Conservation (phyloP, 306 rosid genomes). For the Vigna trinervia region DNA sequence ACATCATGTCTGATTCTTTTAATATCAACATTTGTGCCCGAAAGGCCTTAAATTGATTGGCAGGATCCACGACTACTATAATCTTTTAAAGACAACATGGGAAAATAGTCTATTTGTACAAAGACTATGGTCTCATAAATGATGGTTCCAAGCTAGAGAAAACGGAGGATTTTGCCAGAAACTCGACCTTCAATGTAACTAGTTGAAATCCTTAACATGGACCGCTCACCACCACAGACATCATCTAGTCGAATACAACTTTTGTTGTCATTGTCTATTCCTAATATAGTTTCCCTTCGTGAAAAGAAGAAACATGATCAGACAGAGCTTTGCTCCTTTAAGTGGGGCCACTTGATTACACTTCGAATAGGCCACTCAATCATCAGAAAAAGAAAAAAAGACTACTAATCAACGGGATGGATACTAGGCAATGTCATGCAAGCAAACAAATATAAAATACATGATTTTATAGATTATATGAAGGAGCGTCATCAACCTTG, state of each 20-base stretch:
- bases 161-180: background rate
- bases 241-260: no score
- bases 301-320: background rate
- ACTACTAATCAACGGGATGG: background rate
- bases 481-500: background rate
- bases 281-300: no score
- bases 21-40: no score
- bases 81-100: constrained; percentile 24
- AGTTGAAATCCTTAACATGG: background rate
- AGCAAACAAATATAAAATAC: background rate
- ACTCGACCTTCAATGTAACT: background rate
- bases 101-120: background rate
- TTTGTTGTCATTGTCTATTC: no score
- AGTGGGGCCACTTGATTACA: background rate
- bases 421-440: background rate
- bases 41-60: no score
- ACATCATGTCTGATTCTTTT: no score
- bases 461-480: constrained; percentile 4
- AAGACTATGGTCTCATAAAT: background rate
- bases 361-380: no score
- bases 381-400: background rate
- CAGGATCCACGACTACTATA: background rate
- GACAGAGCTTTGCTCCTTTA: background rate
- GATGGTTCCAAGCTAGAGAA: background rate
- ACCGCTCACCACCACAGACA: background rate